Base-by-base conservation (phyloP, 2,329 filamentous ascomycete genomes). In the Amesomyces nigricolor region DNA sequence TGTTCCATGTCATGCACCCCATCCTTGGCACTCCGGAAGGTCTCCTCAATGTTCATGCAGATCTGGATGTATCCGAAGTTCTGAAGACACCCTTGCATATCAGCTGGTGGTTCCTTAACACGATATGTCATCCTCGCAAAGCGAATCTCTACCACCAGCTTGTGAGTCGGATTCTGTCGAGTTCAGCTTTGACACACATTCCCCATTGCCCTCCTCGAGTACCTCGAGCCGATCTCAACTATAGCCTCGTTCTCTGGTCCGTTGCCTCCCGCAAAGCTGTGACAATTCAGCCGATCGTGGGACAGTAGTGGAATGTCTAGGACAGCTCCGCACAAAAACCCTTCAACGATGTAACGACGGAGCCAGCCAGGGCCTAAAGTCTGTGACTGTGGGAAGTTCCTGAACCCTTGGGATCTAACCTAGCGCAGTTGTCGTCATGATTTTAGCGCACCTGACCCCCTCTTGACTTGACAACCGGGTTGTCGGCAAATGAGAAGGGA, bases 401-500 rank as follows among this genome's bases (percentile, higher is more conserved):
- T 26, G 22, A 26, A 4, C 22, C 22, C 22, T 26, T 26, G 22
- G 22, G 19, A 35, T 16, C 19, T 35, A 30, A 30, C 19, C 42
- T 29, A 32, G 49, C 19, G 4, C 52, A 45, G n/a, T 37, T 29
- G n/a, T 19, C 7, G 10, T 10, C 35, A 19, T 42, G 32, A 11
- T 8, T n/a, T 19, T 22, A 14, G 39, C 14, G 26, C 53, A 40
- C 47, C 46, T 37, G 42, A 32, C 22, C 40, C 47, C 35, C 40
- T 26, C 22, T 26, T 26, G 22, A 26, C 22, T 26, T 52, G 37
- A 56, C 19, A 30, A 38, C 11, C 30, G 6, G 11, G 17, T 29
- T 44, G n/a, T 56, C 40, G 39, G 30, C 45, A 49, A 53, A 52
- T 52, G 44, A 56, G n/a, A 42, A 43, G 37, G 45, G 49, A 22